These are phyloP conservation scores for Typha latifolia DNA, from an alignment of 176 grass and related monocot species.

Conservation along the genomic window DNA sequence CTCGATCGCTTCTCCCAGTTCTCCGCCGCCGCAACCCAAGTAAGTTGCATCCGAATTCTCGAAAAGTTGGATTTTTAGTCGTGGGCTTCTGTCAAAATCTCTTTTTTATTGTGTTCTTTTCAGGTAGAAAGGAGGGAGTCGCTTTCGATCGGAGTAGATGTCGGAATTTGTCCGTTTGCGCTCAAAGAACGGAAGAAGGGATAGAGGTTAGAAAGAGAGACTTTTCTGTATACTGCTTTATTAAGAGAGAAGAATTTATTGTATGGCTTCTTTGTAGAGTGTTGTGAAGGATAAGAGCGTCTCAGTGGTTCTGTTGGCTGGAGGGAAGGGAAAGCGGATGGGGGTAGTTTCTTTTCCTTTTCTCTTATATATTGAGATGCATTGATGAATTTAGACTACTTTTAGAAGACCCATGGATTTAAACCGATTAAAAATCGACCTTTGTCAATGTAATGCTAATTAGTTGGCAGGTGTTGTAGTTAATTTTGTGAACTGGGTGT, in stretches of 20 bases:
- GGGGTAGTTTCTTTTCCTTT: constrained; percentile 40
- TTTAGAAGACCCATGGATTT: background rate
- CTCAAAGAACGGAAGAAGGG: constrained; percentile 16
- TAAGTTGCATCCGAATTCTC: background rate
- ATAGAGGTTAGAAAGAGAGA: constrained; percentile 22
- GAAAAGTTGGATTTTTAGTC: background rate
- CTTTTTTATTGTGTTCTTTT: background rate
- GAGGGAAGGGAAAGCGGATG: constrained; percentile 84
- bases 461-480: background rate
- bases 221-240: background rate
- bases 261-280: constrained; percentile 24
- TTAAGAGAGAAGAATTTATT: constrained; percentile 2
- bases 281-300: constrained; percentile 74
- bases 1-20: constrained; percentile 4
- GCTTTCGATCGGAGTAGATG: constrained; percentile 8
- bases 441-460: background rate
- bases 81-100: background rate
- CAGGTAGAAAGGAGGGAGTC: constrained; percentile 26
- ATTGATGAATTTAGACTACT: constrained; percentile 2
- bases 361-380: background rate
- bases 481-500: background rate
- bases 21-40: background rate
- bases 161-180: constrained; percentile 6
- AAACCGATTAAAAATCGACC: background rate
- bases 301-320: constrained; percentile 82